Evolutionary conservation across 805 yeast species (phyloP).

Genomic region (Kregervanrija delftensis): DNA sequence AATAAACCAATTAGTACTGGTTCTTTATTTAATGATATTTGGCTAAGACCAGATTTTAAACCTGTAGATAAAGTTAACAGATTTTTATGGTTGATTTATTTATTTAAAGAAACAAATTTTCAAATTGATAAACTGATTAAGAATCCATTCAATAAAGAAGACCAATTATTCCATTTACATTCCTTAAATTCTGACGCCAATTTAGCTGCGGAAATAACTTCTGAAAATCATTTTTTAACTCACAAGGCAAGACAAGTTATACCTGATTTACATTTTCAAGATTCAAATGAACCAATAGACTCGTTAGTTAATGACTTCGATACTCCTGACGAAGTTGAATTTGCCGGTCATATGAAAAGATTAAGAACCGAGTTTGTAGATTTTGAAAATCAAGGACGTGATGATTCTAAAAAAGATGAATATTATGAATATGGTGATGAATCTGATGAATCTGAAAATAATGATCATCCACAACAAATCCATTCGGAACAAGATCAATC

Average conservation of each 20-base stretch:
- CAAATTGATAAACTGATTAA: conserved; percentile 34
- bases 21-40: conserved; percentile 64
- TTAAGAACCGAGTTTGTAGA: conserved; percentile 30
- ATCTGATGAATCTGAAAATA: background rate
- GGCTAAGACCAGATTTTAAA: conserved; percentile 53
- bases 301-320: conserved; percentile 34
- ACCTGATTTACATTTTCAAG: conserved; percentile 11
- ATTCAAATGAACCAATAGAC: conserved; percentile 3
- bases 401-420: background rate
- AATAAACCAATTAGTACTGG: conserved; percentile 14
- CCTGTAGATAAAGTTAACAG: conserved; percentile 64
- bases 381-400: background rate
- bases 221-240: conserved; percentile 16
- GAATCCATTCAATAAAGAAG: conserved; percentile 26
- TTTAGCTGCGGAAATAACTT: conserved; percentile 17
- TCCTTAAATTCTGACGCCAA: conserved; percentile 7
- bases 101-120: conserved; percentile 70
- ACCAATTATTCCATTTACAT: conserved; percentile 5
- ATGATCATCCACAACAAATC: background rate
- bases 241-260: conserved; percentile 19
- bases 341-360: conserved; percentile 41
- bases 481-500: too few species aligned
- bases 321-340: conserved; percentile 40
- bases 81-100: conserved; percentile 77
- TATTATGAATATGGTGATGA: background rate